Conservation (phyloP, 805 yeast species). For the Cyberlindnera petersonii region DNA sequence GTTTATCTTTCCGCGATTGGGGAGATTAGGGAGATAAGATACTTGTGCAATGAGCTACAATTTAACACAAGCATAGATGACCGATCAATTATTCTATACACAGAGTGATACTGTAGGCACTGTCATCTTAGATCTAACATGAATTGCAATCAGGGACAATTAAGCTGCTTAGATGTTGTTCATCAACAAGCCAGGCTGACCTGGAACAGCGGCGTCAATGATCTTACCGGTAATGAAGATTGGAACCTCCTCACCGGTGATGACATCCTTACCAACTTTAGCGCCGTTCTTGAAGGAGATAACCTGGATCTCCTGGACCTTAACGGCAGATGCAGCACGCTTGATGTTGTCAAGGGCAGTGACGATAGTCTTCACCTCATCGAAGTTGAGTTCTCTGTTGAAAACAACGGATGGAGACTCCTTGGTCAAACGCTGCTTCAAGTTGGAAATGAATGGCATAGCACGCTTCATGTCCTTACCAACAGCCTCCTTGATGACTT, state of each 20-base stretch:
- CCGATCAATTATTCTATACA: too few relatives aligned
- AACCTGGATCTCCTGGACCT: conserved; percentile 54
- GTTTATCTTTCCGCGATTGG: too few relatives aligned
- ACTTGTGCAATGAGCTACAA: too few relatives aligned
- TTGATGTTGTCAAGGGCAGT: conserved; percentile 51
- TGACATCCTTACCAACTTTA: conserved; percentile 56
- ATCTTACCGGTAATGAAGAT: conserved; percentile 62
- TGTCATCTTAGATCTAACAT: too few relatives aligned
- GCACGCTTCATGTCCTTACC: conserved; percentile 95
- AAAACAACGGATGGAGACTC: conserved; percentile 78
- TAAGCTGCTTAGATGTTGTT: conserved; percentile 55
- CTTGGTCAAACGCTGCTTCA: conserved; percentile 72
- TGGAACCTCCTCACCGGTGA: conserved; percentile 67
- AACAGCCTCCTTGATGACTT: conserved; percentile 57
- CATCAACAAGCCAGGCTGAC: conserved; percentile 83
- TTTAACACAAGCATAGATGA: too few relatives aligned
- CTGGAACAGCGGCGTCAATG: conserved; percentile 85
- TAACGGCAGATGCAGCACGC: conserved; percentile 59
- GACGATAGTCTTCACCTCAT: conserved; percentile 67
- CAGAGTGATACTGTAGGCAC: too few relatives aligned
- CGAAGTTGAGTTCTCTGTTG: conserved; percentile 81
- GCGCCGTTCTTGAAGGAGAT: conserved; percentile 63
- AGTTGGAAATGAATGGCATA: conserved; percentile 89
- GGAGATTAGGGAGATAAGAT: too few relatives aligned
- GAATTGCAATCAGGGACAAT: too few relatives aligned